A percentile compares a stretch with the other conserved stretches of the same genome.
phyloP scores from a whole-genome alignment of 352 stramenopile genomes.

The Phytopythium kandeliae region DNA sequence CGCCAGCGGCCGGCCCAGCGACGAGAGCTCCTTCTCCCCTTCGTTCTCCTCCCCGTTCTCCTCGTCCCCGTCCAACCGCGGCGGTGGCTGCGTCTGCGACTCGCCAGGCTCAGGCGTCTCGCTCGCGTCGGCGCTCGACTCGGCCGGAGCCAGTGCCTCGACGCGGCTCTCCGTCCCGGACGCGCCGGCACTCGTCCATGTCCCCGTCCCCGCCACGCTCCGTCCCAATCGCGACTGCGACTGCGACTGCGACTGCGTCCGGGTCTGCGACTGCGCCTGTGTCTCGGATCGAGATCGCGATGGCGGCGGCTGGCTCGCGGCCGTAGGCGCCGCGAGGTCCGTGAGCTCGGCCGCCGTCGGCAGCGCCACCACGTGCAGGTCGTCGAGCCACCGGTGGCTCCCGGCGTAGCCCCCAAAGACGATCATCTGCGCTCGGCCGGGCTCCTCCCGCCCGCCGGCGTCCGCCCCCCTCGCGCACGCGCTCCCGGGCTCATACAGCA shows the following conservation, averaged over 20 bases:
- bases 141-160: neutral
- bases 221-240: neutral
- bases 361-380: slow-evolving; percentile 48
- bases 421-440: slow-evolving; percentile 13
- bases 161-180: neutral
- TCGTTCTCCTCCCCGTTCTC: neutral
- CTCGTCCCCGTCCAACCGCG: neutral
- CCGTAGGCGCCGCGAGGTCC: neutral
- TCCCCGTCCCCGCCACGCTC: neutral
- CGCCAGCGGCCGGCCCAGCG: neutral
- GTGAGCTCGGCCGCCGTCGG: neutral
- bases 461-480: neutral
- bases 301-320: slow-evolving; percentile 4
- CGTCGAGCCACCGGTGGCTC: slow-evolving; percentile 50
- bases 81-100: slow-evolving; percentile 1
- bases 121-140: neutral
- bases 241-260: neutral
- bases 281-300: too few species aligned
- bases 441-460: neutral
- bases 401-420: slow-evolving; percentile 70
- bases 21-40: too few species aligned
- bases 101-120: neutral
- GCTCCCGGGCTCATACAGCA: slow-evolving; percentile 21
- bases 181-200: neutral
- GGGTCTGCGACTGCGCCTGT: neutral